Evolutionary conservation across 2,329 filamentous ascomycete species (phyloP), one percentile per base, ranked within the genome.

Genomic region (Fusarium sp.): DNA sequence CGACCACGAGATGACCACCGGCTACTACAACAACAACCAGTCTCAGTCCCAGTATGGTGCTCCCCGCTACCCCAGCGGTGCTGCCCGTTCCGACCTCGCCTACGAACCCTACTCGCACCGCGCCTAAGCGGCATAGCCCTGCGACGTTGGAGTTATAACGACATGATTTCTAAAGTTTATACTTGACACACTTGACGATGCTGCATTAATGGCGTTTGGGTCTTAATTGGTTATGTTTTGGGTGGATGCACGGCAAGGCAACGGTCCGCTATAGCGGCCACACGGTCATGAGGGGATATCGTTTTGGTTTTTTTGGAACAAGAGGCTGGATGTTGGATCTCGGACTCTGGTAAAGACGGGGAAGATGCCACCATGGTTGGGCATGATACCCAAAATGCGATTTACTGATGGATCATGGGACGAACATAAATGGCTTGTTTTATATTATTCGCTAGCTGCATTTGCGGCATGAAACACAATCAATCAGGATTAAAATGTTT

Each of bases 81-180:
- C 80, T 60, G 80, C 78, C 51, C 85, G 84, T 57, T 80, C 82
- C n/a, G 84, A 88, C 31, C 77, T 86, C 69, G 88, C 88, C 40
- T 91, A 91, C 79, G 89, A 91, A 85, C 89, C 89, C 37, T 91
- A 90, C 80, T 85, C 85, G 54, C 88, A 90, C 73, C 83, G 84
- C 46, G 82, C 82, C 48, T 90, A 85, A 82, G 47, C 23, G 23
- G 23, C 23, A 23, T 23, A 23, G 23, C 23, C 23, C 31, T 43
- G 59, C 37, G 43, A 36, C 16, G 39, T 27, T 46, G 37, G 57
- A 55, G 60, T 53, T 71, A 60, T 61, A 51, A 57, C 39, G 46
- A 66, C 51, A 64, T 53, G 72, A 73, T 64, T 65, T 40, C 66
- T 53, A 31, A 48, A 55, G 66, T 72, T 37, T 58, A 53, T 61